phyloP scores from a whole-genome alignment of 1,284 basidiomycete species.

The Ustilago tritici region DNA sequence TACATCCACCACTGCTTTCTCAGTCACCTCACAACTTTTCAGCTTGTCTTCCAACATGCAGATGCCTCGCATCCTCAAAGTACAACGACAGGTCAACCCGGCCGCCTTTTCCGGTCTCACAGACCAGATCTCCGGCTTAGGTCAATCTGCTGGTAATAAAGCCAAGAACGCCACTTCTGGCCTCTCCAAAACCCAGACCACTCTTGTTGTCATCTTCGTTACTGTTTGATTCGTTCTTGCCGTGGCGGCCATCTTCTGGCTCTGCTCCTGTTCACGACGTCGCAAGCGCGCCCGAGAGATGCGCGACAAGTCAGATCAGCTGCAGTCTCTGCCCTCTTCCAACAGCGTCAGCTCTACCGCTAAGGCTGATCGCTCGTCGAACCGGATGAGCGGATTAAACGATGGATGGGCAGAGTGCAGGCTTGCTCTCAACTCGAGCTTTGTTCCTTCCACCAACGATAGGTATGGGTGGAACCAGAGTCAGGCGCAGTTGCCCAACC shows the following conservation, averaged over 20 bases:
- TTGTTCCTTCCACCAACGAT: constrained; percentile 26
- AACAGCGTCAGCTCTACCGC: not conserved
- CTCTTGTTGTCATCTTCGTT: constrained; percentile 24
- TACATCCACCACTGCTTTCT: not conserved
- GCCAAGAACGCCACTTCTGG: constrained; percentile 30
- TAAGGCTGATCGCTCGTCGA: constrained; percentile 14
- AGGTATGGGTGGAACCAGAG: constrained; percentile 22
- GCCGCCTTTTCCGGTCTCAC: constrained; percentile 45
- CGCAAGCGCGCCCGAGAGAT: constrained; percentile 34
- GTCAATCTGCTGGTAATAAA: constrained; percentile 20
- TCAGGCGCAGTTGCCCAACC: not conserved
- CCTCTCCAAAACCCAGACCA: constrained; percentile 19
- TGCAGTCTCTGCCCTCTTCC: constrained; percentile 16
- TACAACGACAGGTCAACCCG: constrained; percentile 40
- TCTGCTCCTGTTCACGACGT: constrained; percentile 37
- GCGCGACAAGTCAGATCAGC: constrained; percentile 20
- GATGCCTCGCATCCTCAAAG: constrained; percentile 10
- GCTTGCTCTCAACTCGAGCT: constrained; percentile 43
- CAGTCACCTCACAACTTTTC: not conserved
- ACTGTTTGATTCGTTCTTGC: constrained; percentile 21
- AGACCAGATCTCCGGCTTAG: constrained; percentile 43
- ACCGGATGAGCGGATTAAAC: constrained; percentile 8
- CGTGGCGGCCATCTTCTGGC: constrained; percentile 35
- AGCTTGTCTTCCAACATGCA: constrained; percentile 5
- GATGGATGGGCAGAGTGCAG: constrained; percentile 39